Base-by-base conservation (phyloP, 1,284 basidiomycete genomes). In the Athelia sp. region DNA sequence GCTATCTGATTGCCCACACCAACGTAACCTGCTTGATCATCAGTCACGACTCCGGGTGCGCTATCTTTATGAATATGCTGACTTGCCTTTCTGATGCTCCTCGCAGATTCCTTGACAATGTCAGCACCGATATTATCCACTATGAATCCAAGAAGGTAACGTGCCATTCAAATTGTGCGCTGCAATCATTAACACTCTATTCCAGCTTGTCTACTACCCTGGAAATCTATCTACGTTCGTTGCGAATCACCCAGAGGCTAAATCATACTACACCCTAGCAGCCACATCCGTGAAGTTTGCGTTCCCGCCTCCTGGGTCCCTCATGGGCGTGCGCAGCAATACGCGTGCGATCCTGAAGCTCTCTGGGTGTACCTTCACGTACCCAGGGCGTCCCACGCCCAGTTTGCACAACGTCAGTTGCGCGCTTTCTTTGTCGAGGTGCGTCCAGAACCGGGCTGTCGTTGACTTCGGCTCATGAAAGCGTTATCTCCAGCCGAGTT, bases 121-220 rank as follows among this genome's bases (percentile, higher is more conserved):
- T 98, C 52, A 98, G 95, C 57, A 95, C 96, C 56, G 96, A 99
- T 70, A 95, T 99, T 62, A 92, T 98, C 58, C 96, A 98, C 75
- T 99, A 98, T 74, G 94, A 98, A 73, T 73, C 75, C 58, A 98
- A 98, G 77, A 97, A 96, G 78, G 85, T 81, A 52, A 38, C 51
- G 47, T 44, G 38, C 49, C 50, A 10, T 40, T 54, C 43, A 38
- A 46, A 36, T 35, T 44, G 13, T 19, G 14, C 11, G 19, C 23
- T n/a, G 10, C 32, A 38, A 29, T 23, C 18, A 42, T 29, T 43
- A 23, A 35, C 32, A 31, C 23, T 17, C 42, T 40, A 14, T 38
- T 44, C 40, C 63, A 90, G 86, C 83, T 99, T 57, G 92, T 86
- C 47, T 98, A 96, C 74, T 98, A 98, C 72, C 86, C 83, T 48